Evolutionary conservation across 2,329 filamentous ascomycete species (phyloP).

Genomic region (Bipolaris bicolor): DNA sequence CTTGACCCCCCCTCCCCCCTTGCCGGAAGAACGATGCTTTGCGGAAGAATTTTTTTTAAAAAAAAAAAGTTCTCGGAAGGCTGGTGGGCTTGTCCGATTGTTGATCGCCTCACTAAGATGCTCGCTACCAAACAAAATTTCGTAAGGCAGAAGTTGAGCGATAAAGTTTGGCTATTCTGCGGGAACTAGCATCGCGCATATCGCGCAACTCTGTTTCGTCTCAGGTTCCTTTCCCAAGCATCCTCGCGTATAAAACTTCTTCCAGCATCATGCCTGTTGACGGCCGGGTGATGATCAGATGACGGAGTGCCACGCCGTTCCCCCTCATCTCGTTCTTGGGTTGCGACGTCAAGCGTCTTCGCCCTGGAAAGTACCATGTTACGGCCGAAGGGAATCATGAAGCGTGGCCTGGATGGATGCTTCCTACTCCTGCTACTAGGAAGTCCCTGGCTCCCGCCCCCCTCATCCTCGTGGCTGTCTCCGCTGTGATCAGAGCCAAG

Average conservation of each 20-base stretch:
- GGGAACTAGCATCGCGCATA: constrained; percentile 18
- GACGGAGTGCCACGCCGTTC: constrained; percentile 9
- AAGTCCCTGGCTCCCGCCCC: not conserved
- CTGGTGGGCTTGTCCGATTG: too few relatives aligned
- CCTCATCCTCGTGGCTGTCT: not conserved
- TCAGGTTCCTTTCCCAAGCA: not conserved
- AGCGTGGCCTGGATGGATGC: not conserved
- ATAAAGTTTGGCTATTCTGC: constrained; percentile 8
- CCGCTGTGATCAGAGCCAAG: not conserved
- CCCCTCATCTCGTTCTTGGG: constrained; percentile 9
- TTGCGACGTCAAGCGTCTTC: constrained; percentile 1
- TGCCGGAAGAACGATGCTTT: not conserved
- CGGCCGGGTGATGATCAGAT: constrained; percentile 13
- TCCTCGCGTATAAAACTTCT: constrained; percentile 13
- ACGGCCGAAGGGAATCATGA: not conserved
- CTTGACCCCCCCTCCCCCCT: too few relatives aligned
- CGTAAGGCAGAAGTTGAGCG: constrained; percentile 4
- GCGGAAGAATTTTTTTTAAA: not conserved
- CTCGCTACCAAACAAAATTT: constrained; percentile 9
- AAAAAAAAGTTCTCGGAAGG: too few relatives aligned
- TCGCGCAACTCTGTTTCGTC: constrained; percentile 19
- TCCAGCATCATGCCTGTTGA: constrained; percentile 24
- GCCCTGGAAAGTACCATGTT: constrained; percentile 7
- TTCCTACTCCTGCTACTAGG: not conserved
- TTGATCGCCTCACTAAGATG: constrained; percentile 10